Evolutionary conservation across 2,329 filamentous ascomycete genomes (phyloP).

Genomic region (Fusarium falciforme): DNA sequence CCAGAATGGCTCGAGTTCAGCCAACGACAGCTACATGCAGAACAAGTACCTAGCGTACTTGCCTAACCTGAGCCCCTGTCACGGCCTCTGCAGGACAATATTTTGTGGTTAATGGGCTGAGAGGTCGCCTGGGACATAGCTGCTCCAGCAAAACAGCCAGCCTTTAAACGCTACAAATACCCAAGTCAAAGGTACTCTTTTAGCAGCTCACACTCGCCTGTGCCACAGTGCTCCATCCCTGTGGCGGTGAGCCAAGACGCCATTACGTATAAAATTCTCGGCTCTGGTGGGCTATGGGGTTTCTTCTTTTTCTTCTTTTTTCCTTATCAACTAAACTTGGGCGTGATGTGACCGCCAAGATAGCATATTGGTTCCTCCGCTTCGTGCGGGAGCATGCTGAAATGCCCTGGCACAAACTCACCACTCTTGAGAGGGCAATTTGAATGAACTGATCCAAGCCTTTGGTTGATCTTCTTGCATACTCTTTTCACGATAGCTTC

Average conservation of each 20-base stretch:
- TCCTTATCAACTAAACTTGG: constrained; percentile 81
- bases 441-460: constrained; percentile 72
- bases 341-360: constrained; percentile 75
- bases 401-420: constrained; percentile 71
- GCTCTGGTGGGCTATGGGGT: not conserved
- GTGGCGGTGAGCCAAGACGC: constrained; percentile 9
- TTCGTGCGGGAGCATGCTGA: constrained; percentile 69
- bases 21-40: constrained; percentile 3
- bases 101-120: not conserved
- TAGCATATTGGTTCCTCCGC: constrained; percentile 67
- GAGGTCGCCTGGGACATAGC: not conserved
- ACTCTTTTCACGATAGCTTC: constrained; percentile 5
- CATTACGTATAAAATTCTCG: constrained; percentile 3
- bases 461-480: constrained; percentile 50
- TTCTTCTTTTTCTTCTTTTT: constrained; percentile 45
- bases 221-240: not conserved
- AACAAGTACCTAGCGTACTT: not conserved
- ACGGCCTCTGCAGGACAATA: not conserved
- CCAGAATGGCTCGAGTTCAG: not conserved
- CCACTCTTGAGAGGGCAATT: constrained; percentile 73
- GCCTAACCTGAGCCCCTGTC: constrained; percentile 2
- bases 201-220: not conserved
- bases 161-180: not conserved
- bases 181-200: not conserved
- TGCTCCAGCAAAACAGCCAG: not conserved